phyloP scores from a whole-genome alignment of 1,284 basidiomycete species.

The Fomitopsis palustris region DNA sequence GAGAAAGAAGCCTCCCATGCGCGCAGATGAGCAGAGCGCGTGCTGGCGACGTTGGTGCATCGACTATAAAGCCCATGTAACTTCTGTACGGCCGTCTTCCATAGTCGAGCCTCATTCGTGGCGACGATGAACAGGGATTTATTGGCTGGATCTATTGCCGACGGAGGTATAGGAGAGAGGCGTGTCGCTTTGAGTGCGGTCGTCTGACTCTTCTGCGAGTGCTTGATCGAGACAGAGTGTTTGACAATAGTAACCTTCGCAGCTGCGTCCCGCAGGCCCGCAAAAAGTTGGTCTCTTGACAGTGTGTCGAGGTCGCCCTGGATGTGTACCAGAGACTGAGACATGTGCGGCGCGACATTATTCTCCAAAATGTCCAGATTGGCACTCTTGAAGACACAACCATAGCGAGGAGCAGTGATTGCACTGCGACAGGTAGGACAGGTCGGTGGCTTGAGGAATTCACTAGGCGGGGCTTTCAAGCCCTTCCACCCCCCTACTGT shows the following conservation, averaged over 20 bases:
- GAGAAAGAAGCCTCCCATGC: slow-evolving; percentile 54
- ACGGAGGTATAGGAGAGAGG: slow-evolving; percentile 10
- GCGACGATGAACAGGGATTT: slow-evolving; percentile 29
- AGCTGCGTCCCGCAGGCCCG: slow-evolving; percentile 8
- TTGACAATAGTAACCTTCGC: slow-evolving; percentile 9
- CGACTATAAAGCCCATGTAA: slow-evolving; percentile 36
- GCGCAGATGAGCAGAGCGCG: slow-evolving; percentile 44
- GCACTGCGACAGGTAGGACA: slow-evolving; percentile 55
- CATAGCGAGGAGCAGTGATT: slow-evolving; percentile 53
- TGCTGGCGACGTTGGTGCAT: slow-evolving; percentile 33
- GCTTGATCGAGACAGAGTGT: slow-evolving; percentile 9
- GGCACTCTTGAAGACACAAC: slow-evolving; percentile 58
- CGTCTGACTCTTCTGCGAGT: slow-evolving; percentile 2
- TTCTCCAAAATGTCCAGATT: slow-evolving; percentile 60
- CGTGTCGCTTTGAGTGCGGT: slow-evolving; percentile 16
- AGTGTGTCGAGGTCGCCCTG: slow-evolving; percentile 22
- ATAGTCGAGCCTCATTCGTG: slow-evolving; percentile 27
- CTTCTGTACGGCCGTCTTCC: slow-evolving; percentile 32
- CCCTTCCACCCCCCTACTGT: slow-evolving; percentile 37
- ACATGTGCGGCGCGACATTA: slow-evolving; percentile 55
- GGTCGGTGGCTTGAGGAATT: slow-evolving; percentile 42
- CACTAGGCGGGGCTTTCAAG: slow-evolving; percentile 36
- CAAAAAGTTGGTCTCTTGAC: slow-evolving; percentile 4
- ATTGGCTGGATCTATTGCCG: slow-evolving; percentile 17
- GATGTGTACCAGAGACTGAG: slow-evolving; percentile 33